Evolutionary conservation across 441 rosid species (phyloP), one percentile per base, ranked within the genome.

Genomic region (Daphne laureola): DNA sequence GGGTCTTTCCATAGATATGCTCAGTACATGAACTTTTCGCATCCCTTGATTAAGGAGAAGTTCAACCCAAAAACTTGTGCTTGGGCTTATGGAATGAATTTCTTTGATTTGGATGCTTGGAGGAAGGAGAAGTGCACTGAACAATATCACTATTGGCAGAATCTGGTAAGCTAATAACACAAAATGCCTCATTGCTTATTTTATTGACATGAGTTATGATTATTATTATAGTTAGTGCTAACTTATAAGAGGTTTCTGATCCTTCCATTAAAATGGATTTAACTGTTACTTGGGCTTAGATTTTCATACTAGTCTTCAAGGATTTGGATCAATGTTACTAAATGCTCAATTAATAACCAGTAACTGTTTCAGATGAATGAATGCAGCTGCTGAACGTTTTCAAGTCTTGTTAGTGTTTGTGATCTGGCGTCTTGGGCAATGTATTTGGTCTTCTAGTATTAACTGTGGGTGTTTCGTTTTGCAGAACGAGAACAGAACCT

Each of bases 11-110:
- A 92, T 76, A 78, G 98, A 43, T 92, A 92, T 25, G 90, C 98
- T 0, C 98, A 88, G 64, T 88, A 92, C 62, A 88, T 92, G 96
- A 92, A 92, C 57, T 88, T 92, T 83, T 92, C 98, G 0, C 96
- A 92, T 64, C 96, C 98, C 49, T 68, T 92, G 75, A 92, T 92
- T n/a, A 92, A 82, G 72, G 90, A 77, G 69, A 92, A 82, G 77
- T 92, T 92, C 69, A 78, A 88, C 49, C 98, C 98, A 1, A 92
- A 92, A 78, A 91, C 98, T 0, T 92, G 98, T 14, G 96, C 96
- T 0, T 91, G 98, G 96, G 98, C 93, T 3, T 88, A 88, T 73
- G 98, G 96, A 57, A 91, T 91, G 98, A 91, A 91, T 70, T 91
- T 91, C 83, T 91, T 91, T 38, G 98, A 91, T 70, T 77, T 88